Conservation (phyloP, 2,329 filamentous ascomycete genomes). For the Alternaria sp. region DNA sequence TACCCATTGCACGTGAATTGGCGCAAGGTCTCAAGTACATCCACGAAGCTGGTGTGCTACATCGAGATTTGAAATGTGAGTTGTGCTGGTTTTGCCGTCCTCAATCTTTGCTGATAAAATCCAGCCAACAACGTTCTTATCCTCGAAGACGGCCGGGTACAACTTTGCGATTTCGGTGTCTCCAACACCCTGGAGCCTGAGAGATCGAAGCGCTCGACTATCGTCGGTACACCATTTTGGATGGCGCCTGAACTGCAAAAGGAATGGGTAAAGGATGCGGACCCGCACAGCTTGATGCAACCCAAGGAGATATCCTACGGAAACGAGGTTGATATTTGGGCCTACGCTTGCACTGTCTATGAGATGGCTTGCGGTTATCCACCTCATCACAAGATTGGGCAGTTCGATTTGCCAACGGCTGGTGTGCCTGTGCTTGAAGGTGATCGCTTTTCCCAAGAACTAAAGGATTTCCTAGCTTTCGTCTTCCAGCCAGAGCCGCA, state of each 20-base stretch:
- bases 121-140: slow-evolving; percentile 77
- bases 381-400: slow-evolving; percentile 63
- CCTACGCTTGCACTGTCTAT: slow-evolving; percentile 79
- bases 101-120: background rate
- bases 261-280: slow-evolving; percentile 61
- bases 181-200: slow-evolving; percentile 78
- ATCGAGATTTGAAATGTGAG: slow-evolving; percentile 68
- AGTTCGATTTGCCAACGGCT: slow-evolving; percentile 50
- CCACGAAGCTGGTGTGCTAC: slow-evolving; percentile 70
- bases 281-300: slow-evolving; percentile 58
- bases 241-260: slow-evolving; percentile 77
- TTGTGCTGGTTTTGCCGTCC: background rate
- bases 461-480: slow-evolving; percentile 74
- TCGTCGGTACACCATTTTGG: slow-evolving; percentile 84
- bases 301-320: slow-evolving; percentile 62
- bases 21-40: slow-evolving; percentile 67
- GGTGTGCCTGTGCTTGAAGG: slow-evolving; percentile 72
- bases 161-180: slow-evolving; percentile 85
- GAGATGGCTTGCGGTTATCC: slow-evolving; percentile 81
- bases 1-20: slow-evolving; percentile 68
- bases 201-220: slow-evolving; percentile 77
- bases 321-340: slow-evolving; percentile 75
- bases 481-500: slow-evolving; percentile 73
- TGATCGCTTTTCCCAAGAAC: slow-evolving; percentile 70
- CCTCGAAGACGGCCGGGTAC: slow-evolving; percentile 76